Evolutionary conservation across 495 filamentous ascomycete genomes (phyloP), one percentile per base, ranked within the genome.

Genomic region (Polyplosphaeria fusca): DNA sequence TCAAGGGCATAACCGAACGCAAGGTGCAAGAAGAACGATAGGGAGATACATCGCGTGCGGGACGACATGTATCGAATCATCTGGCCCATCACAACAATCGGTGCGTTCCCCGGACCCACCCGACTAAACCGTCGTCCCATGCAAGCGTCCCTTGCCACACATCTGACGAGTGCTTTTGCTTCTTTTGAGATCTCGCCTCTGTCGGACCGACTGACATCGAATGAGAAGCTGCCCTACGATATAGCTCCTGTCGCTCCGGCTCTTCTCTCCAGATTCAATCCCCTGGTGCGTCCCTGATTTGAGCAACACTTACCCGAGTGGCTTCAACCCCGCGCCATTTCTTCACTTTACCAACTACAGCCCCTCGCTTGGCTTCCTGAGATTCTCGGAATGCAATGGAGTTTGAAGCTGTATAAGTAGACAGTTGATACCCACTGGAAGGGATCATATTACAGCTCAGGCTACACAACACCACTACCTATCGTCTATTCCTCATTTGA

Each of bases 291-390:
- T 7, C n/a, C 7, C 14, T 35, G 30, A 14, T 7, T 35, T 20
- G 5, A 23, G 42, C n/a, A 4, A 16, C 24, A 22, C 5, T 18
- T 5, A 42, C 39, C 19, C 19, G 39, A 7, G 24, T 27, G 25
- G 45, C 45, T 27, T 26, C 19, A n/a, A 7, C 26, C 23, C 45
- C 30, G 28, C 42, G 44, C 52, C 38, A 41, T 48, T 56, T 55
- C 30, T 26, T 7, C 30, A 35, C 30, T 14, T 35, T 35, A 35
- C 30, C 30, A 7, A 7, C 30, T 35, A 14, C 30, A 45, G 12
- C 25, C 12, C 30, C 28, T 55, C 42, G 19, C 37, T 23, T 42
- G 25, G 40, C 40, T 25, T 9, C n/a, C 5, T 47, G 9, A n/a
- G 13, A 26, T 13, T 13, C 9, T 20, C 23, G 12, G 30, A 14